A percentile compares a stretch with the other conserved stretches of the same genome.
Evolutionary conservation across 176 grass and related monocot species (phyloP).

Genomic region (Carex cristatella): DNA sequence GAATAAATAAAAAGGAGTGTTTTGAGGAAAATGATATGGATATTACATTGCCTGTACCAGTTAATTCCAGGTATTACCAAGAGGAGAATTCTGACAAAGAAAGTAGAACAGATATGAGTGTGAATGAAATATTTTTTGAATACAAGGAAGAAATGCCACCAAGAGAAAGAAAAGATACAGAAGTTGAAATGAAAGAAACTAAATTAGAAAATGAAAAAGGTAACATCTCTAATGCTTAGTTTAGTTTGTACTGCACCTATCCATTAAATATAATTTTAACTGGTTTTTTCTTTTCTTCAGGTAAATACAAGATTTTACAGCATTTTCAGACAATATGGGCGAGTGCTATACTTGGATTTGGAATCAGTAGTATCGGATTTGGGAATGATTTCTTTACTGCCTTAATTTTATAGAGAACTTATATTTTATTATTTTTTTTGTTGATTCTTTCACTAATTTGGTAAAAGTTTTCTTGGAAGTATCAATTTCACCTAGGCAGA

Average conservation of each 20-base stretch:
- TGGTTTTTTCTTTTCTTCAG: conserved; percentile 48
- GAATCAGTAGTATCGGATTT: conserved; percentile 54
- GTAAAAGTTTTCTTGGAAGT: conserved; percentile 6
- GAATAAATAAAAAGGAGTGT: background rate
- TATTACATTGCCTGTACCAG: background rate
- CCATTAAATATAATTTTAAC: conserved; percentile 22
- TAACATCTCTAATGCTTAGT: conserved; percentile 21
- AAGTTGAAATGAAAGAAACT: conserved; percentile 23
- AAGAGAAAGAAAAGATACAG: background rate
- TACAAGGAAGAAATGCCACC: conserved; percentile 24
- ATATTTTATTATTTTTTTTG: background rate
- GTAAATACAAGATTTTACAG: conserved; percentile 43
- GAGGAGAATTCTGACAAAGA: conserved; percentile 13
- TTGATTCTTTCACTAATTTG: background rate
- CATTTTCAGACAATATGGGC: conserved; percentile 43
- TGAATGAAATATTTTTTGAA: conserved; percentile 17
- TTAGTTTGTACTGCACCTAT: conserved; percentile 14
- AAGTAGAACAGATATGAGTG: conserved; percentile 15
- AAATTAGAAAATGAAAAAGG: conserved; percentile 42
- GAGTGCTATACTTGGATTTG: conserved; percentile 51
- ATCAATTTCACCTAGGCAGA: conserved; percentile 24
- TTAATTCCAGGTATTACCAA: background rate
- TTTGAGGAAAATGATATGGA: conserved; percentile 9
- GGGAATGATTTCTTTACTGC: conserved; percentile 65
- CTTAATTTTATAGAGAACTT: conserved; percentile 54